phyloP scores from a whole-genome alignment of 257 asterid genomes.

The Linaria vulgaris region DNA sequence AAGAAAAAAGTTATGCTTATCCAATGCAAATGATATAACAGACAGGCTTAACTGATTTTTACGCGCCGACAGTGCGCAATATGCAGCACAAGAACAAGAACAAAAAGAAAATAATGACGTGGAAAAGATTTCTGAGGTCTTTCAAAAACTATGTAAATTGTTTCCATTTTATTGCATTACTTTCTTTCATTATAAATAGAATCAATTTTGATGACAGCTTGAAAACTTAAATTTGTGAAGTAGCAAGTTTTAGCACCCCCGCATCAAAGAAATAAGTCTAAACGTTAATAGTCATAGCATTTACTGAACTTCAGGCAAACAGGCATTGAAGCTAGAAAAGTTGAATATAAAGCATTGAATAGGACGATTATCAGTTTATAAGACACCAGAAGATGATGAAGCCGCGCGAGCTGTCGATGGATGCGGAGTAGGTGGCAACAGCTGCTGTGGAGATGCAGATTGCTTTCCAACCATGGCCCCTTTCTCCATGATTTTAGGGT shows the following conservation, averaged over 20 bases:
- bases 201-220: not conserved
- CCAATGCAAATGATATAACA: not conserved
- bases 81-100: not conserved
- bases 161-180: not conserved
- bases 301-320: constrained; percentile 8
- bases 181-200: not conserved
- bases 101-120: not conserved
- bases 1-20: not conserved
- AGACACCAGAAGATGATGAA: constrained; percentile 50
- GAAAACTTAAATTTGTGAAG: constrained; percentile 2
- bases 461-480: constrained; percentile 36
- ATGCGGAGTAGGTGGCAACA: constrained; percentile 37
- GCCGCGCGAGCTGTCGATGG: constrained; percentile 34
- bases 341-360: not conserved
- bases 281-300: not conserved
- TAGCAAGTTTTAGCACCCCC: constrained; percentile 1
- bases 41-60: not conserved
- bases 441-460: constrained; percentile 37
- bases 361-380: constrained; percentile 6
- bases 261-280: constrained; percentile 5
- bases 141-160: constrained; percentile 5
- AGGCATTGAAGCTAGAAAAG: not conserved
- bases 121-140: constrained; percentile 10
- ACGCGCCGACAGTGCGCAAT: not conserved
- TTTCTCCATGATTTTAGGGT: constrained; percentile 35